Evolutionary conservation across 2,329 filamentous ascomycete genomes (phyloP).

Genomic region (Plenodomus lindquistii): DNA sequence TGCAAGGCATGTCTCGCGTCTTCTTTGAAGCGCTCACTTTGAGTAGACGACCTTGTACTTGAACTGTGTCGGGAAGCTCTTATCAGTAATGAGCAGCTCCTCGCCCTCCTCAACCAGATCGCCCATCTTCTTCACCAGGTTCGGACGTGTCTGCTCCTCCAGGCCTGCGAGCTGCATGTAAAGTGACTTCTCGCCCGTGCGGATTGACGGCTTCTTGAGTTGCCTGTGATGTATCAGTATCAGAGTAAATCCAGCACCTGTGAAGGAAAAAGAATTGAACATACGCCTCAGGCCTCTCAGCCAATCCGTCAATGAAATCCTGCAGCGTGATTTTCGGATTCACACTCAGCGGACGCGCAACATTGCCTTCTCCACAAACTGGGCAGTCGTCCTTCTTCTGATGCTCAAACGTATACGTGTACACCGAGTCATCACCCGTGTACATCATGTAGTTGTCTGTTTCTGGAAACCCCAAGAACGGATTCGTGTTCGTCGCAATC

Average conservation of each 20-base stretch:
- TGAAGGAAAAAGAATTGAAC: constrained; percentile 13
- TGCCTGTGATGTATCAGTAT: constrained; percentile 54
- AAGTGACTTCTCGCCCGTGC: constrained; percentile 78
- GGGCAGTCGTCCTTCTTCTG: constrained; percentile 94
- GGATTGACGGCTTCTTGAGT: constrained; percentile 88
- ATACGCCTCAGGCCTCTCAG: constrained; percentile 75
- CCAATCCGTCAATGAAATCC: constrained; percentile 83
- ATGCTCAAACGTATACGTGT: constrained; percentile 96
- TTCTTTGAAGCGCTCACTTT: not conserved
- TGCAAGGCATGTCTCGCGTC: not conserved
- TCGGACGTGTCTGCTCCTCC: constrained; percentile 81
- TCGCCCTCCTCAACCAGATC: constrained; percentile 81
- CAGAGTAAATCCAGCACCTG: not conserved
- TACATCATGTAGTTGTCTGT: constrained; percentile 97
- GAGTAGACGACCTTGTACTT: constrained; percentile 58
- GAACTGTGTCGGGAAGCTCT: constrained; percentile 78
- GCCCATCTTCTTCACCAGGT: constrained; percentile 75
- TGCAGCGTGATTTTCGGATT: constrained; percentile 73
- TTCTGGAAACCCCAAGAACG: constrained; percentile 74
- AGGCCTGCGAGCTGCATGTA: constrained; percentile 88
- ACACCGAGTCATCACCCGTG: constrained; percentile 91
- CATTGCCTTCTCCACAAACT: constrained; percentile 74
- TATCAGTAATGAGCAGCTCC: constrained; percentile 89
- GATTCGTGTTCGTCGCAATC: constrained; percentile 80
- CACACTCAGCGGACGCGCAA: constrained; percentile 74